These are phyloP conservation scores for Theobroma grandiflorum DNA, from an alignment of 441 rosid genomes.

Conservation along the genomic window DNA sequence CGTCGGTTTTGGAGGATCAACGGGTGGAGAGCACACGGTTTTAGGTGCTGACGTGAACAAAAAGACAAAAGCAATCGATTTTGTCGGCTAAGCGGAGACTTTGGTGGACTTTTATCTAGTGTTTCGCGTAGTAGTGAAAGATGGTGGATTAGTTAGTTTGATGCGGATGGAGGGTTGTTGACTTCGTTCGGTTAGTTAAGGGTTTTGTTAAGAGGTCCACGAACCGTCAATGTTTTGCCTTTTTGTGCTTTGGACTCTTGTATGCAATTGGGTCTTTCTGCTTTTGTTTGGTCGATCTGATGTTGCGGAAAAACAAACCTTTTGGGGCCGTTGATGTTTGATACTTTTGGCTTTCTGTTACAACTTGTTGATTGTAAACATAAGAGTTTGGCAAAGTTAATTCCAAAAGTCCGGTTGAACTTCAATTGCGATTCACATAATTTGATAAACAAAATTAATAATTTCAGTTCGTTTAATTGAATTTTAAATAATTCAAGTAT, in stretches of 20 bases:
- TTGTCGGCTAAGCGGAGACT: neutral
- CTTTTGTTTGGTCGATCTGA: neutral
- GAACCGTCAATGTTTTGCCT: neutral
- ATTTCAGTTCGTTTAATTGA: too few species aligned
- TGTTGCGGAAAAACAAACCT: neutral
- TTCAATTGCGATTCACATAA: too few species aligned
- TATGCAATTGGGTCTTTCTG: neutral
- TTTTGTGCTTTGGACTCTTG: neutral
- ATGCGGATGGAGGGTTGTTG: neutral
- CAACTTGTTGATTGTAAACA: neutral
- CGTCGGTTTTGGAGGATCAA: neutral
- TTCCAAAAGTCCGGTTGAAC: too few species aligned
- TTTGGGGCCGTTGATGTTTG: neutral
- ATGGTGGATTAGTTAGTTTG: neutral
- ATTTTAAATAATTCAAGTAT: too few species aligned
- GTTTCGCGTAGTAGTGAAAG: neutral
- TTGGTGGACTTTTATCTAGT: neutral
- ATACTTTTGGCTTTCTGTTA: neutral
- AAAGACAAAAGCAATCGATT: neutral
- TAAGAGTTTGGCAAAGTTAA: too few species aligned
- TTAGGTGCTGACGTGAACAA: neutral
- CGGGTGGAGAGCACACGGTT: conserved; percentile 7
- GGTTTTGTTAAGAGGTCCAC: neutral
- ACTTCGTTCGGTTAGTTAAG: neutral
- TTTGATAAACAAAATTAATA: too few species aligned